Evolutionary conservation across 78 protist species (phyloP), one percentile per base, ranked within the genome.

Genomic region (Dictyostelium capitatum): DNA sequence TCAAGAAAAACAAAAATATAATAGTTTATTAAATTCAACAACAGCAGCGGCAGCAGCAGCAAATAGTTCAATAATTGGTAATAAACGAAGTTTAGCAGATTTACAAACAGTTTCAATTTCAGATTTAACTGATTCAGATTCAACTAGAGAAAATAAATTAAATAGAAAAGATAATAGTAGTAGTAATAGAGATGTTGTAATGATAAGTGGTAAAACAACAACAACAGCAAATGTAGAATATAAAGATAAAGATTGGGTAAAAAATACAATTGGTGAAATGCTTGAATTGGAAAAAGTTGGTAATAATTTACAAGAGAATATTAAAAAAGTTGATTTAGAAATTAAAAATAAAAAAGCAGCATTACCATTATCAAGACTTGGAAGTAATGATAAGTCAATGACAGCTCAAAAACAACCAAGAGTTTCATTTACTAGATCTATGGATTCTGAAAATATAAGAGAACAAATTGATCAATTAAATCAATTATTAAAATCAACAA

Each of bases 21-120:
- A 51, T 14, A 64, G 28, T 64, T 64, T 64, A 64, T 57, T 28
- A 57, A 57, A 57, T 57, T 57, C 67, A 64, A 64, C 73, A 64
- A 64, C 65, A 1, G n/a, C 65, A 6, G 7, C 65, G 19, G 7
- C 72, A 25, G 8, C 69, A 57, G 6, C 67, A 0, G 6, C 67
- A 59, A 64, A 64, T 12, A 64, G 28, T 64, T 28, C 47, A 28
- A 4, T 12, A 51, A 64, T 64, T 64, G 43, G 73, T 23, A 64
- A 64, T 64, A 64, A 64, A 64, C 25, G 43, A 64, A 64, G 20
- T 10, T 19, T 12, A 25, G 43, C 23, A 14, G 73, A 64, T 64
- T 23, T 64, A 14, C 73, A 64, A 64, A 64, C 43, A 12, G 43
- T 64, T 10, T 41, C 79, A 70, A 70, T 70, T 5, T 70, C 79